phyloP scores from a whole-genome alignment of 2,329 filamentous ascomycete species.

The Mariannaea elegans region DNA sequence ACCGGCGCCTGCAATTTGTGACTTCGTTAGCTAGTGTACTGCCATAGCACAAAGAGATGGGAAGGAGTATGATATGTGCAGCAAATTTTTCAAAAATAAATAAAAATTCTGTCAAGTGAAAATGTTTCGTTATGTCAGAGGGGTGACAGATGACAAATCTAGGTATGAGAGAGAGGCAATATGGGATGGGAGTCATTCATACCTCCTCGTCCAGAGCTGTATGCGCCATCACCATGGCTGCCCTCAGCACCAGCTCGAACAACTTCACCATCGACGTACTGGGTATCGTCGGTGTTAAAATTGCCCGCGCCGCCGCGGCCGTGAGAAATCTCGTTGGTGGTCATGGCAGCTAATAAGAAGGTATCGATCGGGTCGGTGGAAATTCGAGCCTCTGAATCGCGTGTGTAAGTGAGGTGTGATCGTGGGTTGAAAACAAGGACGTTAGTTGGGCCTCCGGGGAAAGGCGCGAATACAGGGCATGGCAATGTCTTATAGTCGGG shows the following conservation, averaged over 20 bases:
- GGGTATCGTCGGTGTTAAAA: constrained; percentile 64
- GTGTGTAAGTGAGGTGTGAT: constrained; percentile 3
- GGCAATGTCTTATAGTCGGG: constrained; percentile 37
- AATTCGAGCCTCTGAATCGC: background rate
- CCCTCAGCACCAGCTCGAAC: constrained; percentile 63
- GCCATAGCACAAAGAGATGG: background rate
- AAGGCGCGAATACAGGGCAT: constrained; percentile 30
- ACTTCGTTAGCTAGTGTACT: constrained; percentile 14
- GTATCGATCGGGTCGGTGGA: background rate
- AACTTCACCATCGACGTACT: constrained; percentile 70
- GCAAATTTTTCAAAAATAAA: constrained; percentile 1
- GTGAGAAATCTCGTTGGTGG: constrained; percentile 62
- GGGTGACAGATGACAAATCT: constrained; percentile 8
- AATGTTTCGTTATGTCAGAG: background rate
- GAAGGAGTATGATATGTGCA: background rate
- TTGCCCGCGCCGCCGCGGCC: constrained; percentile 70
- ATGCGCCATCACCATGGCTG: constrained; percentile 66
- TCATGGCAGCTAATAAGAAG: constrained; percentile 39
- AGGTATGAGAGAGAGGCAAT: background rate
- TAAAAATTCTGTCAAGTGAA: constrained; percentile 1
- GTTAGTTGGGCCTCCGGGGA: constrained; percentile 25
- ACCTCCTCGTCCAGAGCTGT: constrained; percentile 68
- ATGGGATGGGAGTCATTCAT: constrained; percentile 33
- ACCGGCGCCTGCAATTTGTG: constrained; percentile 56
- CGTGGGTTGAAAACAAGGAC: constrained; percentile 10